Base-by-base conservation (phyloP, 768 basidiomycete genomes). In the Suillus brevipes region DNA sequence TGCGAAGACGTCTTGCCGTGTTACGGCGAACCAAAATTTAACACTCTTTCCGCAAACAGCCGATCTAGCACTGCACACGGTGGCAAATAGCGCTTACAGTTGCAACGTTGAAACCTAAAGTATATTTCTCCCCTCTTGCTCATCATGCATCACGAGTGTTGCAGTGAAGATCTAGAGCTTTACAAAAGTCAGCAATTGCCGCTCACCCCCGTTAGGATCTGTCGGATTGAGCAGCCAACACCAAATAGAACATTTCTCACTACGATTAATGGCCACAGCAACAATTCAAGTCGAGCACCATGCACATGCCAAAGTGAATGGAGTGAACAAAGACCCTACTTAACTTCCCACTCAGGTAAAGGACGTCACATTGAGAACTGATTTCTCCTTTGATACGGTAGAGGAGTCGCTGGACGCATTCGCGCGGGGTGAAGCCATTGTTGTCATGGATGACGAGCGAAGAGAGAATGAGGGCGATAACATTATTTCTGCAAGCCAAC, bases 391-490 rank as follows among this genome's bases (percentile, higher is more conserved):
- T 70, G 95, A 97, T 71, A 65, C 86, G 0, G 86, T 98, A 67
- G 87, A 92, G 65, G 89, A 88, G 18, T 94, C 96, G 0, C 76
- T 98, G 31, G 84, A 78, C 6, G 91, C 92, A 4, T 92, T 95
- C 72, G 81, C 79, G 3, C 81, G 82, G 7, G 95, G 95, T 2
- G 93, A 97, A 73, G 96, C 98, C 69, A 83, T 99, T 63, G 92
- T 99, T 1, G 97, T 99, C 9, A 95, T 98, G 90, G 97, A 99
- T 75, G 97, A 98, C 77, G 92, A 97, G 78, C 82, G 83, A 68
- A 83, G 97, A 66, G 97, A 99, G 80, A 99, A 99, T 75, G 97
- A 99, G 76, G 97, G 97, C 2, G 97, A 99, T 77, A 80, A 99
- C 64, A 94, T 98, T 74, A 90, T 94, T 73, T 88, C 97, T 14